phyloP scores from a whole-genome alignment of 2,329 filamentous ascomycete genomes.

The Penicillium nordicum region DNA sequence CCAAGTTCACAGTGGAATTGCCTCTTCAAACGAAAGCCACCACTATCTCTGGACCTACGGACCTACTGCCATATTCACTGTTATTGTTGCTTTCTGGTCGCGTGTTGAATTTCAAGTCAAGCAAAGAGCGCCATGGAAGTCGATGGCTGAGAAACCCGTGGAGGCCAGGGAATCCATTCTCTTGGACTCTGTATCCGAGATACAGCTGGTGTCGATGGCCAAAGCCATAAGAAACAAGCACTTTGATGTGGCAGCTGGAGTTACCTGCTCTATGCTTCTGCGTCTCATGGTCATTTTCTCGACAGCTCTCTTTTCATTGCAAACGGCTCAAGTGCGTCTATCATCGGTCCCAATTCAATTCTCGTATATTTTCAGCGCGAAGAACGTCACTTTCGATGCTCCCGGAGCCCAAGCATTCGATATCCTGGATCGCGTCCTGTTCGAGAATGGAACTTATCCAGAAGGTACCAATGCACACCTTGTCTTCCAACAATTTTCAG shows the following conservation, averaged over 20 bases:
- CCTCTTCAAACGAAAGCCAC: not conserved
- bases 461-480: too few relatives aligned
- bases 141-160: not conserved
- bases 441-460: too few relatives aligned
- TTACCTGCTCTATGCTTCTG: not conserved
- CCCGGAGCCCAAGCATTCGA: too few relatives aligned
- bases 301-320: not conserved
- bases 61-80: not conserved
- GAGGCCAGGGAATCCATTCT: not conserved
- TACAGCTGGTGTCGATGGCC: not conserved
- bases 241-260: not conserved
- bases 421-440: too few relatives aligned
- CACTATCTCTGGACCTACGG: not conserved
- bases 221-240: slow-evolving; percentile 8
- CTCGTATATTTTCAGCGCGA: too few relatives aligned
- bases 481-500: too few relatives aligned
- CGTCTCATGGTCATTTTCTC: slow-evolving; percentile 15
- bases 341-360: too few relatives aligned
- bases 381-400: too few relatives aligned
- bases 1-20: not conserved
- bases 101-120: not conserved
- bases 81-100: not conserved
- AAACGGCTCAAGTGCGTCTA: too few relatives aligned
- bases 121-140: not conserved
- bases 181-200: not conserved